Evolutionary conservation across 345 rosid species (phyloP).

Genomic region (thale cress (Arabidopsis thaliana)): TAIR10.1 NC_003070.9:1821501-1822000

Average conservation of each 20-base stretch:
- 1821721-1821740: constrained; percentile 72
- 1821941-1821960: no score
- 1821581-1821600: constrained; percentile 39
- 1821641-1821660: constrained; percentile 50
- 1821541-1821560: constrained; percentile 31
- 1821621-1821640: constrained; percentile 37
- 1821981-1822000: no score
- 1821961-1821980: no score
- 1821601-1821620: constrained; percentile 30
- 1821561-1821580: constrained; percentile 31
- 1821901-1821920: no score
- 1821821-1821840: background rate
- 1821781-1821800: background rate
- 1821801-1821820: background rate
- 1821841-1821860: background rate
- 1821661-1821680: constrained; percentile 56
- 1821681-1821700: constrained; percentile 52
- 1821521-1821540: constrained; percentile 33
- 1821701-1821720: constrained; percentile 54
- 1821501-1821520: constrained; percentile 40
- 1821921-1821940: no score
- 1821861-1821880: no score
- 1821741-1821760: constrained; percentile 71
- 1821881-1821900: no score
- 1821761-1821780: constrained; percentile 57